Conservation (phyloP, 257 asterid species). For the Linaria vulgaris region DNA sequence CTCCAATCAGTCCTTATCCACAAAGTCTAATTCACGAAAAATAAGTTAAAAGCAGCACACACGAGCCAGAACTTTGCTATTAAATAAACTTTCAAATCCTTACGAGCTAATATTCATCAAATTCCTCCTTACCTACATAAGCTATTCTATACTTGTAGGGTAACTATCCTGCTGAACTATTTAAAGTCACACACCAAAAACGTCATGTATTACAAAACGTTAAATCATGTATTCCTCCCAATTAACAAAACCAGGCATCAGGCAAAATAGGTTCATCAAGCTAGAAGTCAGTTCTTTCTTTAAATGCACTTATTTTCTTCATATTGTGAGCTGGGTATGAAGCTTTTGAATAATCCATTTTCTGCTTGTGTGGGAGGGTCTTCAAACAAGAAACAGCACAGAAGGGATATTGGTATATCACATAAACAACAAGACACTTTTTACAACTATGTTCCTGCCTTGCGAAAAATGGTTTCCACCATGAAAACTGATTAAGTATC, state of each 20-base stretch:
- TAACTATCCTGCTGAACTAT: background rate
- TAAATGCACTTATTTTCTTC: background rate
- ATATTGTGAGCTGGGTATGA: background rate
- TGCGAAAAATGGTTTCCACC: background rate
- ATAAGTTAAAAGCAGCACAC: background rate
- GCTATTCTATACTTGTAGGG: background rate
- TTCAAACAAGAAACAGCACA: background rate
- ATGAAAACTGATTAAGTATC: too few species aligned
- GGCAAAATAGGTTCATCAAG: background rate
- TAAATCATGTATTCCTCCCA: background rate
- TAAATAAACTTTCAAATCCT: background rate
- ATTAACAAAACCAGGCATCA: background rate
- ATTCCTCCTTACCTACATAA: background rate
- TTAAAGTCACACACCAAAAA: background rate
- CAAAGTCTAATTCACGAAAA: background rate
- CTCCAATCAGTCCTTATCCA: background rate
- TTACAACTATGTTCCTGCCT: background rate
- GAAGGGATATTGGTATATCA: background rate
- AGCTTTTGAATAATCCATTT: background rate
- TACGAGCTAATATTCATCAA: too few species aligned
- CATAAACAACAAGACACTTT: background rate
- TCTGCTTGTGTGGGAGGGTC: background rate
- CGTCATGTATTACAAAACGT: background rate
- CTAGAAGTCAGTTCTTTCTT: background rate
- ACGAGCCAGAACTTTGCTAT: background rate